Percentiles rank a stretch among this genome's conserved stretches.
These are phyloP conservation scores for Nicotiana noctiflora DNA, from an alignment of 257 asterid species.

Conservation along the genomic window DNA sequence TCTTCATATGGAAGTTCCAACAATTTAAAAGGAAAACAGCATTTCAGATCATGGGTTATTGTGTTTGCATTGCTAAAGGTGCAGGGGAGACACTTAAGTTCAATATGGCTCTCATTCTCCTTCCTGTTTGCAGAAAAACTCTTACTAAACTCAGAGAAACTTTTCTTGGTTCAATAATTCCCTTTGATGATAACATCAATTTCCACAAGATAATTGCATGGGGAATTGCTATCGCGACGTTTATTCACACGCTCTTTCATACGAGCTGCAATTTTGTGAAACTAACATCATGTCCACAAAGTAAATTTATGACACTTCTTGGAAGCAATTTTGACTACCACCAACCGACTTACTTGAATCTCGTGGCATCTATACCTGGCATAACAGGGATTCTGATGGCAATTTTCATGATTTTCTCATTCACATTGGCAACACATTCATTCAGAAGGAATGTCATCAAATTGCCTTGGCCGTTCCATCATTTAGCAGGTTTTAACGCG, in stretches of 20 bases:
- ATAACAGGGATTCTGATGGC: slow-evolving; percentile 56
- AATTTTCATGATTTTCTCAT: slow-evolving; percentile 48
- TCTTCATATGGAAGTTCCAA: slow-evolving; percentile 55
- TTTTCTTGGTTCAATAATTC: slow-evolving; percentile 48
- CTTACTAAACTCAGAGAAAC: slow-evolving; percentile 70
- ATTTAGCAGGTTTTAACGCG: slow-evolving; percentile 77
- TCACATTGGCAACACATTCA: slow-evolving; percentile 62
- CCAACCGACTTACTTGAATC: slow-evolving; percentile 52
- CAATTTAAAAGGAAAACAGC: slow-evolving; percentile 35
- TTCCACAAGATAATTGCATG: slow-evolving; percentile 74
- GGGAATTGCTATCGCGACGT: slow-evolving; percentile 34
- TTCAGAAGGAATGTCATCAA: slow-evolving; percentile 70
- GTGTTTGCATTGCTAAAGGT: slow-evolving; percentile 74
- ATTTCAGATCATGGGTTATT: slow-evolving; percentile 67
- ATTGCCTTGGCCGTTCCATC: slow-evolving; percentile 51
- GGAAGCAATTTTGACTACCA: slow-evolving; percentile 40
- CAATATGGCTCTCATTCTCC: slow-evolving; percentile 81
- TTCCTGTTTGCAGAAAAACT: slow-evolving; percentile 78
- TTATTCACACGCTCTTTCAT: slow-evolving; percentile 44
- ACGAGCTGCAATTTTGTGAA: slow-evolving; percentile 53
- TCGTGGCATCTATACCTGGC: slow-evolving; percentile 38
- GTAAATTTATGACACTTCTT: slow-evolving; percentile 34
- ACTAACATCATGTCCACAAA: slow-evolving; percentile 45
- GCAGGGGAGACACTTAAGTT: slow-evolving; percentile 71
- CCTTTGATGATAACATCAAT: slow-evolving; percentile 81